phyloP scores from a whole-genome alignment of 2,329 filamentous ascomycete species.

The Ophiostoma quercus region DNA sequence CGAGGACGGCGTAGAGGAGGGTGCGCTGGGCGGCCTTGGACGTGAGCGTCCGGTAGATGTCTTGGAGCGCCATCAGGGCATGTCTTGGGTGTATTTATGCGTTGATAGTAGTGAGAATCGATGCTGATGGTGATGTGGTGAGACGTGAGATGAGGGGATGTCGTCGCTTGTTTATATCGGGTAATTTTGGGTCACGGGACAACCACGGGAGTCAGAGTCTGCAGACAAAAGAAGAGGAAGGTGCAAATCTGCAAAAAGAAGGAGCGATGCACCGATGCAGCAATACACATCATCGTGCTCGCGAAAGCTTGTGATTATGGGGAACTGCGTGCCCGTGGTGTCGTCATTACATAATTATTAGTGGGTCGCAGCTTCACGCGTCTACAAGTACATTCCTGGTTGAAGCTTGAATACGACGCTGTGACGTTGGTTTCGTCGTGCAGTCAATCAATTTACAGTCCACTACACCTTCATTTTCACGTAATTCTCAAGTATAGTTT shows the following conservation, averaged over 20 bases:
- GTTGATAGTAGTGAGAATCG: neutral
- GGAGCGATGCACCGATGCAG: neutral
- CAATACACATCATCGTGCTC: neutral
- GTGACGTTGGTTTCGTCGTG: neutral
- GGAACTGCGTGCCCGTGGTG: neutral
- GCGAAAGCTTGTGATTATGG: slow-evolving; percentile 9
- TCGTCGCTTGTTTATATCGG: neutral
- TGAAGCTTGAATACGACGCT: neutral
- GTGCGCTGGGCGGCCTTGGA: slow-evolving; percentile 49
- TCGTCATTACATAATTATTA: slow-evolving; percentile 13
- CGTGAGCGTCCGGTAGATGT: slow-evolving; percentile 39
- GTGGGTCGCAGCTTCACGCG: neutral
- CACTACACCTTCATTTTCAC: neutral
- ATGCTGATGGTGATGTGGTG: neutral
- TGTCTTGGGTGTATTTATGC: neutral
- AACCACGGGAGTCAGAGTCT: neutral
- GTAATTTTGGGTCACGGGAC: neutral
- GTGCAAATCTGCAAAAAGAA: neutral
- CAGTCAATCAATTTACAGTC: neutral
- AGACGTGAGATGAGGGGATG: neutral
- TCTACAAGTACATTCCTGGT: slow-evolving; percentile 3
- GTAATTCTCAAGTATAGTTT: neutral
- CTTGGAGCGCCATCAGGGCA: neutral
- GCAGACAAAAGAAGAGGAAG: neutral
- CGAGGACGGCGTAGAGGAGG: slow-evolving; percentile 44